phyloP scores from a whole-genome alignment of 352 stramenopile genomes.

The Aphanomyces euteiches region DNA sequence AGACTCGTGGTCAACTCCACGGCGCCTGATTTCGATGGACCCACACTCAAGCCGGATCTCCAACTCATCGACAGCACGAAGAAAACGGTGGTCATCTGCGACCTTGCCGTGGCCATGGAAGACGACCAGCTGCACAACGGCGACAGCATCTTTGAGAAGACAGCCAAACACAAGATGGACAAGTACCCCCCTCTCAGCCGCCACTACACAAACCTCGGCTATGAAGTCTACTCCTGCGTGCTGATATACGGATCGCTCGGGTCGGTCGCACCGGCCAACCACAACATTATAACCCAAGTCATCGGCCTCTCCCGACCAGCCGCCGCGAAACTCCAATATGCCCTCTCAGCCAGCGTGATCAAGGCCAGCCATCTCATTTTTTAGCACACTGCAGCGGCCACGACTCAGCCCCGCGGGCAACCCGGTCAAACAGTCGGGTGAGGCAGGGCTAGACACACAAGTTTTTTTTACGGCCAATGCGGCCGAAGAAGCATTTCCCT shows the following conservation, averaged over 20 bases:
- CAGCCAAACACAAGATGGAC: conserved; percentile 1
- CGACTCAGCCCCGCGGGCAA: too few species aligned
- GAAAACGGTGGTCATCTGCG: neutral
- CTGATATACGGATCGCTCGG: neutral
- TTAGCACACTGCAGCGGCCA: too few species aligned
- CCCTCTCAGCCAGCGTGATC: too few species aligned
- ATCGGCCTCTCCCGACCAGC: too few species aligned
- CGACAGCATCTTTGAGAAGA: neutral
- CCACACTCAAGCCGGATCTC: neutral
- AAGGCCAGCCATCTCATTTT: too few species aligned
- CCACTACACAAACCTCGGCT: neutral
- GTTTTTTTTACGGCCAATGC: too few species aligned
- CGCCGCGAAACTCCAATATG: too few species aligned
- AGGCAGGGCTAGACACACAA: too few species aligned
- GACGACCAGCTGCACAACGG: conserved; percentile 1
- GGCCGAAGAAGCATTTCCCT: too few species aligned
- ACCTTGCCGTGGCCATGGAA: too few species aligned
- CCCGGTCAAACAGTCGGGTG: too few species aligned
- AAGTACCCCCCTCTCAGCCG: neutral
- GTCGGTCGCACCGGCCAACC: too few species aligned
- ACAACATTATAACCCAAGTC: neutral
- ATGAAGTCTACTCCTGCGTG: neutral
- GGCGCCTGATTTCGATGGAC: neutral
- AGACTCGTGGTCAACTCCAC: neutral
- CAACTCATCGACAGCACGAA: neutral